phyloP scores from a whole-genome alignment of 2,329 filamentous ascomycete genomes.

The Penicillium sp. region DNA sequence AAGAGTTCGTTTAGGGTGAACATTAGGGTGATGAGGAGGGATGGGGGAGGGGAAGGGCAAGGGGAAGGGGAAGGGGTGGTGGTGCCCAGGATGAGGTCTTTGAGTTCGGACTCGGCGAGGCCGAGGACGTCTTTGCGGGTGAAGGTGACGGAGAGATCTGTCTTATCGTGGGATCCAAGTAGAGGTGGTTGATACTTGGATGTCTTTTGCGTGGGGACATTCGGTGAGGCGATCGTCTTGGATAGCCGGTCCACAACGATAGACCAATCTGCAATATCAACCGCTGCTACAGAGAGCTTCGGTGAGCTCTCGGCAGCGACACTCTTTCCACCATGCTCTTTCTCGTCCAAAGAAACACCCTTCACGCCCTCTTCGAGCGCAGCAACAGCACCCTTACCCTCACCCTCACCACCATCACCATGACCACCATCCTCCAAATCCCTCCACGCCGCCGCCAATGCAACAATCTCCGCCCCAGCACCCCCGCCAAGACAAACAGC shows the following conservation, averaged over 20 bases:
- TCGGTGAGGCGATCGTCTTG: slow-evolving; percentile 50
- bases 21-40: slow-evolving; percentile 73
- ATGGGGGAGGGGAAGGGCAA: slow-evolving; percentile 5
- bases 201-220: slow-evolving; percentile 30
- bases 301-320: slow-evolving; percentile 1
- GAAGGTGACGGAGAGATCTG: slow-evolving; percentile 42
- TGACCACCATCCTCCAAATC: slow-evolving; percentile 28
- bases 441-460: slow-evolving; percentile 58
- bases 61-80: background rate
- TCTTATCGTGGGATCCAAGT: slow-evolving; percentile 6
- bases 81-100: slow-evolving; percentile 33
- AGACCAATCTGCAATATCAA: slow-evolving; percentile 83
- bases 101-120: slow-evolving; percentile 40
- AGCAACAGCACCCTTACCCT: slow-evolving; percentile 2
- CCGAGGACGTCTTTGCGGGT: slow-evolving; percentile 55
- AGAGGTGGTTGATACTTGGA: slow-evolving; percentile 36
- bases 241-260: slow-evolving; percentile 62
- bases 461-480: slow-evolving; percentile 67
- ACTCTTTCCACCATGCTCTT: background rate
- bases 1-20: slow-evolving; percentile 98
- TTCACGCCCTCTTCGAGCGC: slow-evolving; percentile 16
- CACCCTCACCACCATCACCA: background rate
- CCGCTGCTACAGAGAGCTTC: slow-evolving; percentile 57
- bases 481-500: slow-evolving; percentile 65
- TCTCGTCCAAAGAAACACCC: slow-evolving; percentile 19